These are phyloP conservation scores for Colletotrichum shisoi DNA, from an alignment of 2,329 filamentous ascomycete species.

Conservation along the genomic window DNA sequence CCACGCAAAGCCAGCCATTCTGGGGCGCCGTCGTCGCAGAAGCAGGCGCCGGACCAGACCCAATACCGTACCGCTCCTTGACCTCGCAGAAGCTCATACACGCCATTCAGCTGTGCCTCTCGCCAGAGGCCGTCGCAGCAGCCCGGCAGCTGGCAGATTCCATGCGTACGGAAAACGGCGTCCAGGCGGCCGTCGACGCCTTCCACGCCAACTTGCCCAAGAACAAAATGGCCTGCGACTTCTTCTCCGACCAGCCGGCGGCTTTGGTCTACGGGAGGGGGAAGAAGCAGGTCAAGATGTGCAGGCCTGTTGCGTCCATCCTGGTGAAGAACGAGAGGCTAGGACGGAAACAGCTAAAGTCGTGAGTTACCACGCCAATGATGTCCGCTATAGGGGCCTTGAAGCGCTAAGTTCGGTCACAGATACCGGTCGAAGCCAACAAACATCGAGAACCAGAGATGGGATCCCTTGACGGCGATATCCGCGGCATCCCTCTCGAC, in stretches of 20 bases:
- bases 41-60: constrained; percentile 34
- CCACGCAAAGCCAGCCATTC: constrained; percentile 29
- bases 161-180: constrained; percentile 32
- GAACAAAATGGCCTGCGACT: constrained; percentile 33
- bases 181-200: constrained; percentile 27
- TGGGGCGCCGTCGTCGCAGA: constrained; percentile 38
- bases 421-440: constrained; percentile 33
- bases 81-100: constrained; percentile 35
- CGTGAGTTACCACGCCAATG: neutral
- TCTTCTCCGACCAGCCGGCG: constrained; percentile 33
- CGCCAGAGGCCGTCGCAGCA: constrained; percentile 22
- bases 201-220: constrained; percentile 35
- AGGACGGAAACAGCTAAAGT: constrained; percentile 26
- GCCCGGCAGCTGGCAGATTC: constrained; percentile 31
- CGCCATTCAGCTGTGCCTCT: constrained; percentile 27
- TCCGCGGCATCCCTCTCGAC: constrained; percentile 38
- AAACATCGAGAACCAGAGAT: constrained; percentile 36
- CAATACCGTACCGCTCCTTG: constrained; percentile 35
- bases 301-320: constrained; percentile 28
- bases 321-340: constrained; percentile 30
- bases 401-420: neutral
- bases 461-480: constrained; percentile 39
- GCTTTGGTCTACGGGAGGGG: constrained; percentile 18
- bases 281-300: constrained; percentile 42
- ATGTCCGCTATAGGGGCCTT: neutral